Evolutionary conservation across 2,329 filamentous ascomycete species (phyloP).

Genomic region (Colletotrichum costaricense): DNA sequence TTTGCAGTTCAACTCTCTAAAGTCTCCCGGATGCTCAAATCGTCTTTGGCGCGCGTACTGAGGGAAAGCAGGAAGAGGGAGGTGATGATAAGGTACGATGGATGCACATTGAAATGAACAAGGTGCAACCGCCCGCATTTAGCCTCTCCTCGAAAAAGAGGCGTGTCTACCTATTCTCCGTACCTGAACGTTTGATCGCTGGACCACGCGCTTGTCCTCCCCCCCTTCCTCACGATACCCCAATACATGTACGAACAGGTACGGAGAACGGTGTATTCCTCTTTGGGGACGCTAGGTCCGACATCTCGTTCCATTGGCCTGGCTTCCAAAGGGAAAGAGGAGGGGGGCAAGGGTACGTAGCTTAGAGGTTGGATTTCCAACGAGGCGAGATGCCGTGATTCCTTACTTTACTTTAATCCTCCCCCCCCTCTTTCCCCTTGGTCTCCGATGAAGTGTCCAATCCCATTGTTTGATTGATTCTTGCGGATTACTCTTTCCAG

Average conservation of each 20-base stretch:
- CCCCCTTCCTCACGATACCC: background rate
- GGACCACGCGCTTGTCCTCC: background rate
- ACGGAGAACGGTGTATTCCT: conserved; percentile 5
- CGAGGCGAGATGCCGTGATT: conserved; percentile 2
- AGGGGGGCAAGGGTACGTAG: background rate
- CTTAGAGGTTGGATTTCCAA: background rate
- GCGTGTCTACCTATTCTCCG: background rate
- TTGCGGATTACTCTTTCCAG: background rate
- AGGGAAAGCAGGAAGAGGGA: background rate
- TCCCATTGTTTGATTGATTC: background rate
- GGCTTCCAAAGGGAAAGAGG: background rate
- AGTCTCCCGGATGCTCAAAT: background rate
- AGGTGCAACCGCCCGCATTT: background rate
- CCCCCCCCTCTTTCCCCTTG: background rate
- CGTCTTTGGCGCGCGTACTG: background rate
- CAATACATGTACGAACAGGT: background rate
- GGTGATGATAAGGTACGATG: background rate
- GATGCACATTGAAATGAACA: background rate
- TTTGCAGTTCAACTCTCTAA: background rate
- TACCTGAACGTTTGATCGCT: conserved; percentile 16
- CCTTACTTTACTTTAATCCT: background rate
- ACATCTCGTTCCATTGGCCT: conserved; percentile 22
- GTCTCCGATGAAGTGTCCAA: background rate
- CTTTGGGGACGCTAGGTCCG: conserved; percentile 16
- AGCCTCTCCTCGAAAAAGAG: background rate